Evolutionary conservation across 2,329 filamentous ascomycete species (phyloP).

Genomic region (Ophiostoma piceae): DNA sequence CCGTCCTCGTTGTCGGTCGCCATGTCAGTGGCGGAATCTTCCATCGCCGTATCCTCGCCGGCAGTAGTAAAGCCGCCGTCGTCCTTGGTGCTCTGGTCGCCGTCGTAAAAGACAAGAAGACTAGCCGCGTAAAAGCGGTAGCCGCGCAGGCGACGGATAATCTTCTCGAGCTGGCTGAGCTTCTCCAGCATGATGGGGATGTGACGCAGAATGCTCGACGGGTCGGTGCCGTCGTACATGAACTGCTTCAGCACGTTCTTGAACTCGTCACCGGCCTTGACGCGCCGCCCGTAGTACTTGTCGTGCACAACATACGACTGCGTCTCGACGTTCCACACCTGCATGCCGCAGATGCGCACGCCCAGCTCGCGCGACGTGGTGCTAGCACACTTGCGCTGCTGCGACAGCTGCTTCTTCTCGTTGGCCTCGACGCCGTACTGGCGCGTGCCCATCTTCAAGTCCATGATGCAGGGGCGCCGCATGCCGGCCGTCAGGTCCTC

Average conservation of each 20-base stretch:
- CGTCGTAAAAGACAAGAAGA: conserved; percentile 92
- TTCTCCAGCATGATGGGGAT: conserved; percentile 85
- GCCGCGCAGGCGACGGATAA: conserved; percentile 70
- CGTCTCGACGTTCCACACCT: conserved; percentile 84
- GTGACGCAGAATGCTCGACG: conserved; percentile 73
- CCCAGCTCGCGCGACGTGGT: conserved; percentile 90
- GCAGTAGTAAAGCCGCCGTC: conserved; percentile 36
- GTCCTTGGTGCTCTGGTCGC: conserved; percentile 53
- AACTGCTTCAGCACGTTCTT: conserved; percentile 83
- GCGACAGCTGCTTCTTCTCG: conserved; percentile 87
- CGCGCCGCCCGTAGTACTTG: conserved; percentile 89
- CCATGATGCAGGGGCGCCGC: conserved; percentile 93
- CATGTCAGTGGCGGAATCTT: conserved; percentile 55
- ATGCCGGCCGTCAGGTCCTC: conserved; percentile 96
- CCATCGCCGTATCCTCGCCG: conserved; percentile 49
- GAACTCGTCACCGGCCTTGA: conserved; percentile 85
- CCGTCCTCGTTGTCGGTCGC: conserved; percentile 54
- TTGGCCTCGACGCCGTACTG: conserved; percentile 92
- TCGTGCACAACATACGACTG: conserved; percentile 92
- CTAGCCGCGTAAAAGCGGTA: conserved; percentile 96
- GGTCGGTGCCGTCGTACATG: conserved; percentile 81
- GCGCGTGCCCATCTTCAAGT: conserved; percentile 96
- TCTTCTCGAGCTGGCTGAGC: conserved; percentile 73
- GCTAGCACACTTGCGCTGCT: conserved; percentile 83
- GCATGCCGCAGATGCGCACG: conserved; percentile 89